Evolutionary conservation across 345 rosid genomes (phyloP).

Genomic region (Excoecaria cochinchinensis): DNA sequence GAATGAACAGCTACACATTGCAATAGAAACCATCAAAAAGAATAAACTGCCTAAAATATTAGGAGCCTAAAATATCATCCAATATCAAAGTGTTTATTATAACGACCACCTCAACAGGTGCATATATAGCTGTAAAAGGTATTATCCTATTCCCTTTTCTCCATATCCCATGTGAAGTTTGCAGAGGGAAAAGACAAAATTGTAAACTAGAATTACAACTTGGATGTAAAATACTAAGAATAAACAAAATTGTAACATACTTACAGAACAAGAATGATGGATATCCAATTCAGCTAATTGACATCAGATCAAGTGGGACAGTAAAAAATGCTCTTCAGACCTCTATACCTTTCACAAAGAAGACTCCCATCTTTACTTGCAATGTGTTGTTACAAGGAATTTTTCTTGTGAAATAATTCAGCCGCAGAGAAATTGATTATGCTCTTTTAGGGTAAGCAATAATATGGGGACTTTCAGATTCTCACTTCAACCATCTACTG

Average conservation of each 20-base stretch:
- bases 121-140: neutral
- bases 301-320: neutral
- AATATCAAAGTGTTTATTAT: too few relatives aligned
- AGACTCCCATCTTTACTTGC: neutral
- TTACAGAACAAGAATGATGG: slow-evolving; percentile 16
- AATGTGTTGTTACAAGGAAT: neutral
- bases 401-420: neutral
- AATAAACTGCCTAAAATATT: neutral
- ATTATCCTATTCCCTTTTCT: neutral
- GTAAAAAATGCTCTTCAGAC: neutral
- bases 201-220: neutral
- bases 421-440: neutral
- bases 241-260: slow-evolving; percentile 45
- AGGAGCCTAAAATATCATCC: neutral
- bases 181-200: too few relatives aligned
- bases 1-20: neutral
- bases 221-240: neutral
- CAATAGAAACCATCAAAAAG: neutral
- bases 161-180: neutral
- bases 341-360: slow-evolving; percentile 4
- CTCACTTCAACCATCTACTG: slow-evolving; percentile 25
- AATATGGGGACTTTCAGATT: neutral
- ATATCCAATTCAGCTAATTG: neutral
- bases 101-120: neutral
- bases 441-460: neutral